These are phyloP conservation scores for Handroanthus guayacan DNA, from an alignment of 257 asterid genomes.

Conservation along the genomic window DNA sequence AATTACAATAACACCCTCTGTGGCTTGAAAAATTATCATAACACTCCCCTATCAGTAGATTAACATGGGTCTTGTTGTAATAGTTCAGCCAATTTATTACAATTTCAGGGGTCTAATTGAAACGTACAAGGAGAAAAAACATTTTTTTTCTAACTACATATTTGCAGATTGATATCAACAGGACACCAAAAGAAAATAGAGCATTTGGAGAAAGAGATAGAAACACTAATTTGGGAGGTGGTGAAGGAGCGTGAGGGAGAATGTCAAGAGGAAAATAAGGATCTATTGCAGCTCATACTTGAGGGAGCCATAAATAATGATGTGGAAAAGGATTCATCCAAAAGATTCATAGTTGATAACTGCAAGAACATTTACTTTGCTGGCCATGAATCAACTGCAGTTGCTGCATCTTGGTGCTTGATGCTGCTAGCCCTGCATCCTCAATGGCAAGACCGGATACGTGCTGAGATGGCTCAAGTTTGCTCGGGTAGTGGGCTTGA, in stretches of 20 bases:
- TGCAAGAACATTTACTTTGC: slow-evolving; percentile 93
- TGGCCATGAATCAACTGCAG: slow-evolving; percentile 87
- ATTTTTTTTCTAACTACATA: not conserved
- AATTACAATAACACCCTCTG: too few species aligned
- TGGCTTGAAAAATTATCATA: too few species aligned
- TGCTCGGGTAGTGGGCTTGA: slow-evolving; percentile 34
- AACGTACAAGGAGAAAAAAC: not conserved
- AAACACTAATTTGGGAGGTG: slow-evolving; percentile 71
- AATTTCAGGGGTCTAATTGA: too few species aligned
- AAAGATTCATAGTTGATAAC: slow-evolving; percentile 80
- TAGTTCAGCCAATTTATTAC: too few species aligned
- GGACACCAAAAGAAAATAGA: slow-evolving; percentile 58
- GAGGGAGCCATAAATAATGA: slow-evolving; percentile 65
- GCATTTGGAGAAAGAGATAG: slow-evolving; percentile 72
- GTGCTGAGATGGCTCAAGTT: slow-evolving; percentile 56
- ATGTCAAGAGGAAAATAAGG: slow-evolving; percentile 47
- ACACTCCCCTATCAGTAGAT: too few species aligned
- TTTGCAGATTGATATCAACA: slow-evolving; percentile 49
- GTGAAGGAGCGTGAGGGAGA: slow-evolving; percentile 56
- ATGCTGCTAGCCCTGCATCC: slow-evolving; percentile 84
- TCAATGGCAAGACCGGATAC: slow-evolving; percentile 74
- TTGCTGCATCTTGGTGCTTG: slow-evolving; percentile 88
- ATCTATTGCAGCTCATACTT: slow-evolving; percentile 68
- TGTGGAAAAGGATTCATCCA: slow-evolving; percentile 57
- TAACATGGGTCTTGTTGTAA: too few species aligned